A percentile compares a stretch with the other conserved stretches of the same genome.
phyloP scores from a whole-genome alignment of 176 grass and related monocot species.

The Tillandsia leiboldiana region DNA sequence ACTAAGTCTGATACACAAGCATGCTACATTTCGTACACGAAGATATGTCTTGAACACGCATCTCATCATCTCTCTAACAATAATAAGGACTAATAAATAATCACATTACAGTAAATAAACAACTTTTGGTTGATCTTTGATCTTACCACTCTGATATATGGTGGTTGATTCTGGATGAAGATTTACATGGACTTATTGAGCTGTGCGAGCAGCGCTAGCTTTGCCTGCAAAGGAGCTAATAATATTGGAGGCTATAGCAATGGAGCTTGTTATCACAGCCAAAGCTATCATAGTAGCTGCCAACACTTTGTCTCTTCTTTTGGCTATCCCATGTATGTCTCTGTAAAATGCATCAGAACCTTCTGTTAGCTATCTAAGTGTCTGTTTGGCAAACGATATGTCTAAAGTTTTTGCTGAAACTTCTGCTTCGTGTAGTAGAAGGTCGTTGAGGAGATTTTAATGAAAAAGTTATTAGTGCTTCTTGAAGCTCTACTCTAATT shows the following conservation, averaged over 20 bases:
- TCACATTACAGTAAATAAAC: neutral
- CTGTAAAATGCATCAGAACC: conserved; percentile 16
- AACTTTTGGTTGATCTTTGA: neutral
- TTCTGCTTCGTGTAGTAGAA: no score
- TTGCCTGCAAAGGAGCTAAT: conserved; percentile 33
- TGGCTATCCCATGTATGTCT: conserved; percentile 67
- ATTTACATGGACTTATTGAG: conserved; percentile 7
- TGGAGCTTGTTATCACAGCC: conserved; percentile 62
- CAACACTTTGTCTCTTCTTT: conserved; percentile 48
- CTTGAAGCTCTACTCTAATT: no score
- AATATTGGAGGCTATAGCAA: conserved; percentile 78
- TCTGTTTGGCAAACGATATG: no score
- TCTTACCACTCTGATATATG: conserved; percentile 3
- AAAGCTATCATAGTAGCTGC: conserved; percentile 63
- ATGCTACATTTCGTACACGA: no score
- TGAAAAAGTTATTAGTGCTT: no score
- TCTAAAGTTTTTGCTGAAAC: no score
- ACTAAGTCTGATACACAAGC: neutral
- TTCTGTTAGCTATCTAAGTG: no score
- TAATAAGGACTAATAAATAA: neutral
- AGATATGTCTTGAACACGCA: neutral
- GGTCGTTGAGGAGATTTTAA: no score
- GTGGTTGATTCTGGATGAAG: neutral
- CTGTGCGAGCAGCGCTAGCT: neutral
- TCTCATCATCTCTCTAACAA: neutral